Percentiles rank a stretch among this genome's conserved stretches.
Evolutionary conservation across 768 basidiomycete species (phyloP).

Genomic region (Chalciporus piperatus): DNA sequence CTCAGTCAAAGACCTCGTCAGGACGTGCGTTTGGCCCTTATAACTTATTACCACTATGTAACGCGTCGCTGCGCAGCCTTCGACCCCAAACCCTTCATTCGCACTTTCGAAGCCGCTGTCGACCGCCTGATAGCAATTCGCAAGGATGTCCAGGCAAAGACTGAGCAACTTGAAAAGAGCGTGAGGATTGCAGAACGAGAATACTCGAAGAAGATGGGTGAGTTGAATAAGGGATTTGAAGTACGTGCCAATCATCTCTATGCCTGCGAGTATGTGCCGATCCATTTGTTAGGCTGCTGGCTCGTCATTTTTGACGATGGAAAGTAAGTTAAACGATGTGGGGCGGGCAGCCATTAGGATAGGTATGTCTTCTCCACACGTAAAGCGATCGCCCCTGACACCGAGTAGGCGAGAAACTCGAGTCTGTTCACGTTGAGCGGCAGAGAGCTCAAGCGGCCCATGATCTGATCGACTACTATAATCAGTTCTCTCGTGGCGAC

Average conservation of each 20-base stretch:
- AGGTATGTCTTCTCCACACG: slow-evolving; percentile 42
- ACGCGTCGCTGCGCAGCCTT: slow-evolving; percentile 57
- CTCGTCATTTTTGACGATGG: slow-evolving; percentile 85
- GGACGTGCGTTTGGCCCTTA: slow-evolving; percentile 61
- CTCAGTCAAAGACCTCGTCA: slow-evolving; percentile 76
- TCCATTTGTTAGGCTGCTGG: slow-evolving; percentile 65
- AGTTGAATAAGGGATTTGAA: slow-evolving; percentile 92
- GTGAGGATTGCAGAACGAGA: slow-evolving; percentile 87
- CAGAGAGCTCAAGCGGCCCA: slow-evolving; percentile 93
- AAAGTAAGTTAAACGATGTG: slow-evolving; percentile 87
- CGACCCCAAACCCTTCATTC: slow-evolving; percentile 89
- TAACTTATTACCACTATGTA: background rate
- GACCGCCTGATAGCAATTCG: slow-evolving; percentile 84
- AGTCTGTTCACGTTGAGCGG: slow-evolving; percentile 88
- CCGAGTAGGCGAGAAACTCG: slow-evolving; percentile 83
- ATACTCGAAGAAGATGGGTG: slow-evolving; percentile 92
- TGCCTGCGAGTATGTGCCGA: background rate
- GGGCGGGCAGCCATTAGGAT: slow-evolving; percentile 93
- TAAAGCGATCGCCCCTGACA: slow-evolving; percentile 4
- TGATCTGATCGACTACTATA: slow-evolving; percentile 91
- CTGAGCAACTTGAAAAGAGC: slow-evolving; percentile 89
- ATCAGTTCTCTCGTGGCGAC: slow-evolving; percentile 84
- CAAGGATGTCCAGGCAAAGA: slow-evolving; percentile 86
- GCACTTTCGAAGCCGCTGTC: slow-evolving; percentile 87
- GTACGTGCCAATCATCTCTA: slow-evolving; percentile 41